Evolutionary conservation across 2,329 filamentous ascomycete species (phyloP).

Genomic region (Curvularia spicifera): DNA sequence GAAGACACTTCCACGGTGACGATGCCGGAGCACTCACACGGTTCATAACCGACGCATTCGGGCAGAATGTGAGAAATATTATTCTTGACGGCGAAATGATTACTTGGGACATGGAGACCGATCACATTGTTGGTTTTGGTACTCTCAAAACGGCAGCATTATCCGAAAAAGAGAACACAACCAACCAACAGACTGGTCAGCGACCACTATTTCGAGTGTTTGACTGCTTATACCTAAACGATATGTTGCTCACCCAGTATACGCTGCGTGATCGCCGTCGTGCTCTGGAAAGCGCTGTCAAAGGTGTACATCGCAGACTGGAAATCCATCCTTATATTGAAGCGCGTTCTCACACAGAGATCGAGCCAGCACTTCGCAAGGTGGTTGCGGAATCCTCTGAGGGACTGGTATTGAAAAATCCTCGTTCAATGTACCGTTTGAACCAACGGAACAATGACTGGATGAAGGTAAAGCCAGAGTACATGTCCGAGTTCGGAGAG

Average conservation of each 20-base stretch:
- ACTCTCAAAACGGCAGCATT: constrained; percentile 91
- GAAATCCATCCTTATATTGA: constrained; percentile 79
- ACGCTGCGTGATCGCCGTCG: constrained; percentile 79
- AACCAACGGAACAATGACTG: constrained; percentile 94
- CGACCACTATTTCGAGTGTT: constrained; percentile 86
- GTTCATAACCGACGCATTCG: constrained; percentile 79
- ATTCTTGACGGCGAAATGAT: constrained; percentile 99
- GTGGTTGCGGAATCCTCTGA: constrained; percentile 88
- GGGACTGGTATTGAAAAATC: constrained; percentile 92
- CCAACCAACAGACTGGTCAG: constrained; percentile 61
- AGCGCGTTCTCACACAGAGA: constrained; percentile 70
- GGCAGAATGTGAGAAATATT: constrained; percentile 77
- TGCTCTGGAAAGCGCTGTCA: constrained; percentile 75
- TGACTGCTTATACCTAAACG: constrained; percentile 89
- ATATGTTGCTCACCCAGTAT: constrained; percentile 77
- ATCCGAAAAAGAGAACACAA: constrained; percentile 76
- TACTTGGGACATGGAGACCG: constrained; percentile 87
- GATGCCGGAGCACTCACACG: constrained; percentile 78
- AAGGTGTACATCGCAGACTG: constrained; percentile 73
- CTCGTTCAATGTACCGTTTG: constrained; percentile 81
- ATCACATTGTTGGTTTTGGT: constrained; percentile 87
- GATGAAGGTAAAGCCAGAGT: constrained; percentile 99
- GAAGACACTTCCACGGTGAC: constrained; percentile 71
- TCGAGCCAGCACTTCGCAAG: constrained; percentile 79
- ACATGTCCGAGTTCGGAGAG: constrained; percentile 96